Percentiles rank a stretch among this genome's conserved stretches.
Conservation (phyloP, 305 asterid genomes). For the Rubia balearica region DNA sequence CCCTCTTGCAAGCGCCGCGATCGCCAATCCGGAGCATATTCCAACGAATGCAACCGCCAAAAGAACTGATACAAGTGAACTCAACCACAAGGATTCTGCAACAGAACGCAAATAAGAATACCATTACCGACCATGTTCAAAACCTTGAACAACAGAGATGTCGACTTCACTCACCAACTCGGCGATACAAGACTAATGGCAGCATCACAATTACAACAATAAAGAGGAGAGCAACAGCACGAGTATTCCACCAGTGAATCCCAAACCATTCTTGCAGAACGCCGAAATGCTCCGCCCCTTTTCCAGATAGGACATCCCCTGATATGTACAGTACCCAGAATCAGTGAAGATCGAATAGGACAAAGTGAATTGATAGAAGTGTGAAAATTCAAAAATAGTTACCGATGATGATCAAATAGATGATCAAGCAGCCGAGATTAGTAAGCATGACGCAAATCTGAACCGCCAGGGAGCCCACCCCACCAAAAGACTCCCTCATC, state of each 20-base stretch:
- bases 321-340: neutral
- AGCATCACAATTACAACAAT: slow-evolving; percentile 56
- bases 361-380: too few relatives aligned
- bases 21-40: slow-evolving; percentile 68
- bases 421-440: slow-evolving; percentile 80
- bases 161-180: slow-evolving; percentile 57
- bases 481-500: slow-evolving; percentile 77
- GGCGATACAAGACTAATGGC: slow-evolving; percentile 69
- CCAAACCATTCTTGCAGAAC: slow-evolving; percentile 93
- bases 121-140: neutral
- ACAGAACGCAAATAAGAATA: slow-evolving; percentile 2
- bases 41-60: slow-evolving; percentile 80
- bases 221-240: slow-evolving; percentile 57
- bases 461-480: slow-evolving; percentile 58
- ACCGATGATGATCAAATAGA: slow-evolving; percentile 90
- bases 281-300: slow-evolving; percentile 72
- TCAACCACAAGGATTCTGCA: slow-evolving; percentile 78
- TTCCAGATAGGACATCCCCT: slow-evolving; percentile 95
- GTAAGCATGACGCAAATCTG: slow-evolving; percentile 78
- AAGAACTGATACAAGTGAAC: slow-evolving; percentile 67
- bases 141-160: neutral
- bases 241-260: slow-evolving; percentile 83
- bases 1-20: slow-evolving; percentile 53
- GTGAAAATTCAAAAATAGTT: too few relatives aligned
- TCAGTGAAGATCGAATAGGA: too few relatives aligned